Evolutionary conservation across 371 early-diverging fungal species (phyloP), one percentile per base, ranked within the genome.

Genomic region (Blakeslea trispora): DNA sequence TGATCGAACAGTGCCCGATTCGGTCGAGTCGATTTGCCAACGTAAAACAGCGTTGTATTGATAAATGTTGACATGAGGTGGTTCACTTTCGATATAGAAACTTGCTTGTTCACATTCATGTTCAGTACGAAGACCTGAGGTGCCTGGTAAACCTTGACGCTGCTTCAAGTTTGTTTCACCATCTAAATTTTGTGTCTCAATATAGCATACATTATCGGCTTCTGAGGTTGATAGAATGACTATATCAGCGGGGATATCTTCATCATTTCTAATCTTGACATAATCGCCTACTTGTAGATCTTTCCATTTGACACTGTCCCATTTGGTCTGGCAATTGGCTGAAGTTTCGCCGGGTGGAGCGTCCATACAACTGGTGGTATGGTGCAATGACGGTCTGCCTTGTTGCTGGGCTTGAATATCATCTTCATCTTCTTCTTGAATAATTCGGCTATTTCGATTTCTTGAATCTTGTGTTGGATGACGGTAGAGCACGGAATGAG

Each of bases 231-330:
- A 81, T 6, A 93, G 59, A n/a, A 91, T 77, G 0, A 88, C 63
- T 5, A 88, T 66, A 69, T 96, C 94, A 15, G 92, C 93, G 2
- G 99, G 99, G 0, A 99, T 86, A 61, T 91, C 80, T 34, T 98
- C 90, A 65, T 98, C 85, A 60, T 95, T 91, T 21, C 83, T 65
- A 18, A 99, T 69, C 55, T 85, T 73, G 11, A 99, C 73, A 55
- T 97, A 75, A 57, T 99, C 98, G 31, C 99, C 99, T 2, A 94
- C 94, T 50, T 84, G 82, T 34, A 98, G 71, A 51, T 90, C 85
- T 59, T 89, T 85, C 97, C 97, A 96, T 54, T 64, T 74, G 5
- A 72, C 66, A 54, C 43, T 21, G 1, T 48, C 54, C 66, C 66
- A 66, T 19, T 57, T 40, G 0, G 64, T 61, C 24, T 61, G 56